Percentiles rank a stretch among this genome's conserved stretches.
phyloP scores from a whole-genome alignment of 208 protist species.

The Trypanosoma caninum region DNA sequence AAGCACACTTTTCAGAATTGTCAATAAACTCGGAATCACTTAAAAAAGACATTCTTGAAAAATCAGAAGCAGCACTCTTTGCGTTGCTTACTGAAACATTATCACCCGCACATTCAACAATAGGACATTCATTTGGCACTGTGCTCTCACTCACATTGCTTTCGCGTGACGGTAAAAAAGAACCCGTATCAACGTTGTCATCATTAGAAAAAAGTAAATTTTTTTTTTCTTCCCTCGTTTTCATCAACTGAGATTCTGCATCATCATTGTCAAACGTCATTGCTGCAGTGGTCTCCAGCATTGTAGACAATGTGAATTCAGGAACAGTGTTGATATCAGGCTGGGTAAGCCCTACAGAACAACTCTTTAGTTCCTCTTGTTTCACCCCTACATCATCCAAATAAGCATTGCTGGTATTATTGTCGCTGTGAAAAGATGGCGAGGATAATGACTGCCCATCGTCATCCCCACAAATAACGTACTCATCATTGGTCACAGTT shows the following conservation, averaged over 20 bases:
- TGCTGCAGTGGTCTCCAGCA: constrained; percentile 17
- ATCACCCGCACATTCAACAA: neutral
- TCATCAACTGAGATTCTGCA: too few relatives aligned
- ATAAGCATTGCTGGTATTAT: too few relatives aligned
- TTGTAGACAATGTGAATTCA: constrained; percentile 21
- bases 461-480: neutral
- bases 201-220: too few relatives aligned
- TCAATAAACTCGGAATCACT: neutral
- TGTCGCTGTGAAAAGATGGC: neutral
- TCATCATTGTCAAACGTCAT: neutral
- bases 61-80: neutral
- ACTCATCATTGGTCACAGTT: neutral
- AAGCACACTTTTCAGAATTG: neutral
- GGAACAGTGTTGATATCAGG: constrained; percentile 4
- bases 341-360: neutral
- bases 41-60: neutral
- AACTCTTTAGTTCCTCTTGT: neutral
- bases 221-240: neutral
- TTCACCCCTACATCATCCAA: neutral
- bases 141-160: constrained; percentile 7
- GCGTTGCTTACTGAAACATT: neutral
- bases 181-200: neutral
- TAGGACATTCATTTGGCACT: neutral
- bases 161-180: neutral
- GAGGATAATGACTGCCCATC: neutral